These are phyloP conservation scores for Pichia terricola DNA, from an alignment of 1,139 yeast genomes.

Conservation along the genomic window DNA sequence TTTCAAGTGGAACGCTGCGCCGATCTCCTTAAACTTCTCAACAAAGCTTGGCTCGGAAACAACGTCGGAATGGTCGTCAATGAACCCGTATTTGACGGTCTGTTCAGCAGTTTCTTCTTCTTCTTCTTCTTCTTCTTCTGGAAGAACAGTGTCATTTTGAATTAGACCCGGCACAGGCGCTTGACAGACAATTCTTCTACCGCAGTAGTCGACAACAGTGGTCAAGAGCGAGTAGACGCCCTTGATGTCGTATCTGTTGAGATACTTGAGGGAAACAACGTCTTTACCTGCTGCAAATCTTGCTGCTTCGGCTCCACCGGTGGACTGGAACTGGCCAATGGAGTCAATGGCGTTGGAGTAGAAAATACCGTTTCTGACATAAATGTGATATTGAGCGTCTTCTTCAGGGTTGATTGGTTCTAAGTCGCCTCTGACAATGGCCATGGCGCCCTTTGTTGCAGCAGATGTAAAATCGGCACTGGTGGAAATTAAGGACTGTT, in stretches of 20 bases:
- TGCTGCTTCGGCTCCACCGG: conserved; percentile 84
- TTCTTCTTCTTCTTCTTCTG: conserved; percentile 21
- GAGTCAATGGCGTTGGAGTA: conserved; percentile 77
- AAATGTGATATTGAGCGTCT: conserved; percentile 51
- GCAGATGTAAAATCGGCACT: conserved; percentile 67
- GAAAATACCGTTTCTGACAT: conserved; percentile 73
- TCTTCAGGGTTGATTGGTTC: conserved; percentile 77
- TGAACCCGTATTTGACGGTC: conserved; percentile 64
- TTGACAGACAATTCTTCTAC: conserved; percentile 82
- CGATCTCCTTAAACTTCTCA: conserved; percentile 48
- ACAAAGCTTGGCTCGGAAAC: conserved; percentile 39
- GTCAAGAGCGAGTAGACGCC: conserved; percentile 70
- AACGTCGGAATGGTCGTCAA: conserved; percentile 41
- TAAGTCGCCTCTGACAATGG: conserved; percentile 65
- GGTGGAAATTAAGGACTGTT: conserved; percentile 63
- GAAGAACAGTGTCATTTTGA: conserved; percentile 36
- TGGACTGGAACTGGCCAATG: conserved; percentile 49
- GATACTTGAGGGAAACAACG: conserved; percentile 55
- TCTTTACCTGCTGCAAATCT: conserved; percentile 76
- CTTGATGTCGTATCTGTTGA: conserved; percentile 56
- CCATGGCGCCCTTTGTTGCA: conserved; percentile 74
- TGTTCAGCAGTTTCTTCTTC: conserved; percentile 24
- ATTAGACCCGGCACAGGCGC: conserved; percentile 95
- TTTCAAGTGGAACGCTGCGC: conserved; percentile 72
- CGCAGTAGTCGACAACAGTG: conserved; percentile 79